A percentile compares a stretch with the other conserved stretches of the same genome.
Conservation (phyloP, 2,329 filamentous ascomycete species). For the Arthroderma sp. region DNA sequence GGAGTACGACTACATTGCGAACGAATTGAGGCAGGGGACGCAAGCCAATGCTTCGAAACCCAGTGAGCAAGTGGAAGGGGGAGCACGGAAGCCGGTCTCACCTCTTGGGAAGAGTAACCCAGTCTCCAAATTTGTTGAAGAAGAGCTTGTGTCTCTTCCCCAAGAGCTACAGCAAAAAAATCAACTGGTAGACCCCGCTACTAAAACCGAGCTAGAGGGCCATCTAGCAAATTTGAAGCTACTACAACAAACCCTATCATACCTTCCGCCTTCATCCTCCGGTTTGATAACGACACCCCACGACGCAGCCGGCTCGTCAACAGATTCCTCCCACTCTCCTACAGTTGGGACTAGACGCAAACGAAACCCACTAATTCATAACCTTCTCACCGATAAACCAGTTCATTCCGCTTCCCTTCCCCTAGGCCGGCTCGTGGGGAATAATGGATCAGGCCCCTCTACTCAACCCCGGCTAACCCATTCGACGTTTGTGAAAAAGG, state of each 20-base stretch:
- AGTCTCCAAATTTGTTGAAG: constrained; percentile 30
- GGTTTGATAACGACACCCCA: constrained; percentile 76
- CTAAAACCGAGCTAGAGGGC: constrained; percentile 21
- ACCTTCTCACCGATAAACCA: constrained; percentile 88
- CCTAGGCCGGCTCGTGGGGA: constrained; percentile 45
- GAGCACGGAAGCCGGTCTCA: constrained; percentile 10
- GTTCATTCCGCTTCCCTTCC: constrained; percentile 85
- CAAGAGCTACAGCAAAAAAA: constrained; percentile 5
- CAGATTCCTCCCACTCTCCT: constrained; percentile 22
- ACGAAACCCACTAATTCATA: constrained; percentile 84
- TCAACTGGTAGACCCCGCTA: not conserved
- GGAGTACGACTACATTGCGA: constrained; percentile 59
- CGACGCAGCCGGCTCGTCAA: constrained; percentile 44
- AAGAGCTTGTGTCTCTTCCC: constrained; percentile 15
- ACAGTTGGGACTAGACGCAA: constrained; percentile 46
- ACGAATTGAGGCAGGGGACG: constrained; percentile 39
- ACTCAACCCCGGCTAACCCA: constrained; percentile 32
- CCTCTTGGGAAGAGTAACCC: constrained; percentile 27
- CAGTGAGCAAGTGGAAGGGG: constrained; percentile 10
- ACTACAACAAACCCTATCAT: constrained; percentile 53
- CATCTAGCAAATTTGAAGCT: constrained; percentile 63
- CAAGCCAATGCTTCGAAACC: constrained; percentile 6
- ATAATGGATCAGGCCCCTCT: constrained; percentile 20
- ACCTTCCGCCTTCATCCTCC: constrained; percentile 74
- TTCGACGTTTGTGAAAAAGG: constrained; percentile 78